Conservation (phyloP, 768 basidiomycete species). For the Lactifluus hygrophoroides region DNA sequence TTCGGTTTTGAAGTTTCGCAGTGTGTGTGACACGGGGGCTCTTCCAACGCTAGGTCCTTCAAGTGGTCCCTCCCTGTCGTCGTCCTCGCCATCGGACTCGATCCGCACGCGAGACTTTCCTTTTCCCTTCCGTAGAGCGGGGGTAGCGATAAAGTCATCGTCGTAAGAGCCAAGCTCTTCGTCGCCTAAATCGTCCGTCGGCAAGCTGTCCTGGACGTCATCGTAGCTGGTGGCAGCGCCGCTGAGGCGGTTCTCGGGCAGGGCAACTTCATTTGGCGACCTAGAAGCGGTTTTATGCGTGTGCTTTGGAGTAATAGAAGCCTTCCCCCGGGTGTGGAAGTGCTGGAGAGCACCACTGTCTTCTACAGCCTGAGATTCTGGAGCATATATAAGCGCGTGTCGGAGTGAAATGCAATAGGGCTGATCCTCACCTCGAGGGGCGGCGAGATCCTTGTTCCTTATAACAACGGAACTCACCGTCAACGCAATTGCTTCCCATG, state of each 20-base stretch:
- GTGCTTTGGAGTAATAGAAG: background rate
- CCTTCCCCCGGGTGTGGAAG: background rate
- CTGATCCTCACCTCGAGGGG: background rate
- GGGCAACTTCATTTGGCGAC: background rate
- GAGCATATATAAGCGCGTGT: background rate
- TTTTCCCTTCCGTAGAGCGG: slow-evolving; percentile 4
- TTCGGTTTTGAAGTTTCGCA: background rate
- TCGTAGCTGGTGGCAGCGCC: slow-evolving; percentile 3
- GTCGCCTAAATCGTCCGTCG: slow-evolving; percentile 4
- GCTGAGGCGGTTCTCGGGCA: background rate
- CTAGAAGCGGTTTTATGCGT: background rate
- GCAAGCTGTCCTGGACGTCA: slow-evolving; percentile 4
- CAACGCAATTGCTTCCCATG: slow-evolving; percentile 12
- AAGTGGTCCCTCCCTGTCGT: background rate
- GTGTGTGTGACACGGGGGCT: background rate
- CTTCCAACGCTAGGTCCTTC: background rate
- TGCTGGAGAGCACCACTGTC: background rate
- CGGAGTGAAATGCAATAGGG: background rate
- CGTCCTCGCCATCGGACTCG: slow-evolving; percentile 9
- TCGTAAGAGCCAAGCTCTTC: slow-evolving; percentile 9
- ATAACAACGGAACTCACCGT: slow-evolving; percentile 3
- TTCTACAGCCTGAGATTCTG: background rate
- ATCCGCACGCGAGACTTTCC: slow-evolving; percentile 7
- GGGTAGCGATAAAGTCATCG: slow-evolving; percentile 1
- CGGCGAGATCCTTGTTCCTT: background rate